phyloP scores from a whole-genome alignment of 2,329 filamentous ascomycete species.

The Talaromyces rugulosus region DNA sequence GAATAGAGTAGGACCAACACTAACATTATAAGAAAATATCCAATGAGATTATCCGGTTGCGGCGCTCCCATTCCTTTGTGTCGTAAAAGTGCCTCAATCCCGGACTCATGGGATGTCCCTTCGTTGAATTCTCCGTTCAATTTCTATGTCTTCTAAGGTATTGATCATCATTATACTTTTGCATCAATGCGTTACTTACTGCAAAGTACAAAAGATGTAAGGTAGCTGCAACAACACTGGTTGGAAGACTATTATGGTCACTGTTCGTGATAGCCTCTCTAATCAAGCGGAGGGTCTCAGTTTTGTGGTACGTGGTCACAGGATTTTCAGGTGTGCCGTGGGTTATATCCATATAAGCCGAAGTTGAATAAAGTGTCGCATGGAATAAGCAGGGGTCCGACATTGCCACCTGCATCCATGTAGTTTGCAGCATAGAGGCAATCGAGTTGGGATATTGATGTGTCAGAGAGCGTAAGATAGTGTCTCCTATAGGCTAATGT shows the following conservation, averaged over 20 bases:
- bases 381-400: conserved; percentile 7
- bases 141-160: conserved; percentile 1
- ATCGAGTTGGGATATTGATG: conserved; percentile 3
- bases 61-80: conserved; percentile 5
- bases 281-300: conserved; percentile 2
- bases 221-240: not conserved
- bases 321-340: conserved; percentile 1
- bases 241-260: not conserved
- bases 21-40: conserved; percentile 10
- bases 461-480: not conserved
- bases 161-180: not conserved
- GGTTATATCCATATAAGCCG: conserved; percentile 1
- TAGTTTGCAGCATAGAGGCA: conserved; percentile 5
- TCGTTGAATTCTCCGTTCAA: conserved; percentile 6
- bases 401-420: conserved; percentile 3
- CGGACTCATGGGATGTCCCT: conserved; percentile 6
- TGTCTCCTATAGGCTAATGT: not conserved
- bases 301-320: conserved; percentile 4
- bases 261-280: conserved; percentile 2
- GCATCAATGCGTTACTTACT: conserved; percentile 2
- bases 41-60: conserved; percentile 7
- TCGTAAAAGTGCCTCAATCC: conserved; percentile 7
- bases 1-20: not conserved
- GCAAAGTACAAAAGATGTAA: conserved; percentile 7
- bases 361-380: conserved; percentile 7